Conservation (phyloP, 208 protist species). For the Leishmania martiniquensis region DNA sequence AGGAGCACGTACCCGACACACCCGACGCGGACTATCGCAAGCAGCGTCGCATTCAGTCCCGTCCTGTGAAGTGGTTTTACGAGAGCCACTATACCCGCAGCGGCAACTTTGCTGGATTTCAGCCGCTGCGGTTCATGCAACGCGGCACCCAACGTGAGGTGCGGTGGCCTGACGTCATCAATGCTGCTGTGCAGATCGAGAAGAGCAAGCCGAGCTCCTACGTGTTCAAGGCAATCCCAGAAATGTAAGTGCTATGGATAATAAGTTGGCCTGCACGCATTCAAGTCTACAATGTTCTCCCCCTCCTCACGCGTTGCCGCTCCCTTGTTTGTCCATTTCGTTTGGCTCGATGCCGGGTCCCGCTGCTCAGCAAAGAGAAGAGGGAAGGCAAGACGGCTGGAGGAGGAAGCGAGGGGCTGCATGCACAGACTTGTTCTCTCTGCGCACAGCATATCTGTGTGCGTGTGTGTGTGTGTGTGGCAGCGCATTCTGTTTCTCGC, state of each 20-base stretch:
- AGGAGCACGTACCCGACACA: constrained; percentile 93
- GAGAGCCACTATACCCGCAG: constrained; percentile 94
- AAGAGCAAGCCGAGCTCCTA: constrained; percentile 86
- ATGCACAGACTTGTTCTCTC: not conserved
- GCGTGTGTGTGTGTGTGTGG: not conserved
- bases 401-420: not conserved
- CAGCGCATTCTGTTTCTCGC: not conserved
- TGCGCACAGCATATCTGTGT: not conserved
- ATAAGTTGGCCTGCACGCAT: not conserved
- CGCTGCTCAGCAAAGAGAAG: not conserved
- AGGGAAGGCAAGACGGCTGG: not conserved
- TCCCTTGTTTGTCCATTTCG: not conserved
- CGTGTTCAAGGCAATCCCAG: constrained; percentile 91
- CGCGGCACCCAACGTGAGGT: constrained; percentile 89
- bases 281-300: not conserved
- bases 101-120: constrained; percentile 90
- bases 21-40: constrained; percentile 91
- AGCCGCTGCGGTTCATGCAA: constrained; percentile 92
- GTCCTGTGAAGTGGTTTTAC: constrained; percentile 95
- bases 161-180: constrained; percentile 92
- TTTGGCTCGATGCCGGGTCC: not conserved
- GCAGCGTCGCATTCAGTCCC: constrained; percentile 89
- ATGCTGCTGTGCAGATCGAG: constrained; percentile 86
- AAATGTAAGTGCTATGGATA: constrained; percentile 48
- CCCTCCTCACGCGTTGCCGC: not conserved